Percentiles rank a stretch among this genome's conserved stretches.
Conservation (phyloP, 305 asterid genomes). For the Fraxinus sp. region DNA sequence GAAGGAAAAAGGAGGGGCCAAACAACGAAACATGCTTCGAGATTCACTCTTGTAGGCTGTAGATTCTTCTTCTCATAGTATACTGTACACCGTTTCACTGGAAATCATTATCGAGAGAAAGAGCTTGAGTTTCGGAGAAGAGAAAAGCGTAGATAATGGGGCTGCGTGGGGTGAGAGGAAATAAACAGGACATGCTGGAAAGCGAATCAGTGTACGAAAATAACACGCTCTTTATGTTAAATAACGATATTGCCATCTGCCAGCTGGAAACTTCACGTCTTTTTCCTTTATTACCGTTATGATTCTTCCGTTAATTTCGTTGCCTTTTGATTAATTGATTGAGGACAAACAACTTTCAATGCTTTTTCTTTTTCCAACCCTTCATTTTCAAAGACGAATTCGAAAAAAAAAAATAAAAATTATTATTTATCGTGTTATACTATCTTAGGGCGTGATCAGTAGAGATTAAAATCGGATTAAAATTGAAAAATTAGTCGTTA, state of each 20-base stretch:
- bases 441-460: no score
- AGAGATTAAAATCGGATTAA: no score
- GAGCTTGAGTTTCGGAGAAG: neutral
- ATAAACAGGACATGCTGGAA: neutral
- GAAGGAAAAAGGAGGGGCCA: constrained; percentile 20
- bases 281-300: neutral
- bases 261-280: neutral
- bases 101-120: neutral
- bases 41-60: constrained; percentile 26
- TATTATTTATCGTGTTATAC: no score
- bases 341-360: neutral
- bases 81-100: neutral
- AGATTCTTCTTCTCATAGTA: constrained; percentile 2
- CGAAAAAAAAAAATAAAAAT: no score
- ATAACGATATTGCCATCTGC: neutral
- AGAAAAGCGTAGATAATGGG: neutral
- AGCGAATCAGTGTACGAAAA: neutral
- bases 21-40: constrained; percentile 46
- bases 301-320: constrained; percentile 3
- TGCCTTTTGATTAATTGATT: neutral
- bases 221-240: neutral
- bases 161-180: neutral
- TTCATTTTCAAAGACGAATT: no score
- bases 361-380: neutral
- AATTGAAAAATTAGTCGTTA: no score